Conservation (phyloP, 1,284 basidiomycete genomes). For the Boletellus sp. region DNA sequence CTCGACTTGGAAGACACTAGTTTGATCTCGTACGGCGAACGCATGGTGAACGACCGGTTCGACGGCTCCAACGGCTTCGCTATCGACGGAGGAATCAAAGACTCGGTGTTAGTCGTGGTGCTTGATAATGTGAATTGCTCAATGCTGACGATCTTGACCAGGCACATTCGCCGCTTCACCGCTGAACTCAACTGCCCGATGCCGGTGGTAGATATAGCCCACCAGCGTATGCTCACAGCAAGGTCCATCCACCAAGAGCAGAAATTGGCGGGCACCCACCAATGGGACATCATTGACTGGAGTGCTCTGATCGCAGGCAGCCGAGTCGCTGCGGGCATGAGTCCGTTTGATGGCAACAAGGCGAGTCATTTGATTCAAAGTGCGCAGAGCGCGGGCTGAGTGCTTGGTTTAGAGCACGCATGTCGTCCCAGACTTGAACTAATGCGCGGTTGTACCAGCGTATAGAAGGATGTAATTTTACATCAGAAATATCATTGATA, state of each 20-base stretch:
- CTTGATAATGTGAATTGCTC: background rate
- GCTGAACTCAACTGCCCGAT: slow-evolving; percentile 72
- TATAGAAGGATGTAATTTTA: no score
- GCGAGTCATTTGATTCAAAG: slow-evolving; percentile 10
- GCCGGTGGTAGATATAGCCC: slow-evolving; percentile 75
- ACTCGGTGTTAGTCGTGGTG: slow-evolving; percentile 41
- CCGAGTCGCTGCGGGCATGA: slow-evolving; percentile 65
- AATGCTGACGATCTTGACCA: slow-evolving; percentile 23
- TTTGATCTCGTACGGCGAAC: slow-evolving; percentile 58
- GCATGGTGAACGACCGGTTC: slow-evolving; percentile 71
- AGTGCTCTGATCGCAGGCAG: slow-evolving; percentile 67
- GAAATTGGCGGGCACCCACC: slow-evolving; percentile 42
- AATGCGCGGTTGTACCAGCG: background rate
- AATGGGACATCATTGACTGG: slow-evolving; percentile 66
- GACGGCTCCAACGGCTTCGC: slow-evolving; percentile 79
- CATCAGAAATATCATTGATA: no score
- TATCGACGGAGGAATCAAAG: slow-evolving; percentile 88
- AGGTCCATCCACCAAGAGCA: slow-evolving; percentile 60
- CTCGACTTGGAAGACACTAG: slow-evolving; percentile 27
- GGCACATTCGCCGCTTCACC: slow-evolving; percentile 61
- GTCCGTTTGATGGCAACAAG: slow-evolving; percentile 52
- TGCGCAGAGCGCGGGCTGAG: no score
- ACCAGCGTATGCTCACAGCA: slow-evolving; percentile 77
- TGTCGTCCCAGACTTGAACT: slow-evolving; percentile 24
- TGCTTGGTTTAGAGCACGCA: slow-evolving; percentile 11